Conservation (phyloP, 345 rosid species). For the Fremontodendron californicum region DNA sequence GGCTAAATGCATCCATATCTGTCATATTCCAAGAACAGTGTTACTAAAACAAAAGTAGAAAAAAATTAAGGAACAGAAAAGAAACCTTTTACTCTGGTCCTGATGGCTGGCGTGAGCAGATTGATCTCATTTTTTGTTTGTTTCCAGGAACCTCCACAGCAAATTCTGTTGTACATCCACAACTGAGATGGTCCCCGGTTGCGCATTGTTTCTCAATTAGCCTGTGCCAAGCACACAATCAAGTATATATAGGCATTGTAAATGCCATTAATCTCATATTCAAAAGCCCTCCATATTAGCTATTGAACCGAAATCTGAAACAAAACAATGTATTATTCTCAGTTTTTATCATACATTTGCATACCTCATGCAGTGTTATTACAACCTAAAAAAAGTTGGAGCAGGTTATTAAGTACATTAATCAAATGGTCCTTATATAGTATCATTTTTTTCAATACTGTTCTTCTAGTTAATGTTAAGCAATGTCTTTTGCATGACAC, state of each 20-base stretch:
- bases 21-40: background rate
- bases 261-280: background rate
- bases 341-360: slow-evolving; percentile 9
- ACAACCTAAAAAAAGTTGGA: slow-evolving; percentile 7
- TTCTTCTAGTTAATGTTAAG: background rate
- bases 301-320: background rate
- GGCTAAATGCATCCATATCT: background rate
- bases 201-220: background rate
- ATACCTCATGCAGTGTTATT: slow-evolving; percentile 17
- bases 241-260: background rate
- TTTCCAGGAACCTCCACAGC: background rate
- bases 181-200: background rate
- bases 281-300: background rate
- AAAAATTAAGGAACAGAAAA: background rate
- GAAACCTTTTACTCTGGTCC: too few species aligned
- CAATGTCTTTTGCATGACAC: background rate
- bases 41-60: background rate
- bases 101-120: background rate
- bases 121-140: slow-evolving; percentile 6
- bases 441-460: background rate
- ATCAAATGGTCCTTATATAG: background rate
- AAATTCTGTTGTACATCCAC: slow-evolving; percentile 1
- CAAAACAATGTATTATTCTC: slow-evolving; percentile 5
- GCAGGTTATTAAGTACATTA: slow-evolving; percentile 2
- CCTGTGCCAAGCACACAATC: background rate